Conservation (phyloP, 768 basidiomycete species). For the Lactifluus subvellereus region DNA sequence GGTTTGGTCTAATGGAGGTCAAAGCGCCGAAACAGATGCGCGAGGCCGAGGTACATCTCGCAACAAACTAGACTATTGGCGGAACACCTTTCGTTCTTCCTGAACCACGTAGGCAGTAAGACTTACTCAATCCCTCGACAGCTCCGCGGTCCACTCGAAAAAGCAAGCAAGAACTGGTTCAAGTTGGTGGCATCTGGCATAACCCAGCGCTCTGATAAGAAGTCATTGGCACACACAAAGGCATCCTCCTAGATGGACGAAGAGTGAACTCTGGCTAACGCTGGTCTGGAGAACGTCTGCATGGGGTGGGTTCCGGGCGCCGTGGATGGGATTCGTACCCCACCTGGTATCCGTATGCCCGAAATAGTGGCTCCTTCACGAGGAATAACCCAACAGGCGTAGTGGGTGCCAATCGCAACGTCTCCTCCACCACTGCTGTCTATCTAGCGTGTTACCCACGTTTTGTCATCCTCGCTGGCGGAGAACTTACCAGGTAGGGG, state of each 20-base stretch:
- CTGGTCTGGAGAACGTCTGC: background rate
- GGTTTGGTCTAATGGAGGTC: background rate
- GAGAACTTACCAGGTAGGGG: too few species aligned
- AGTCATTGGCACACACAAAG: background rate
- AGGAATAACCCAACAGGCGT: background rate
- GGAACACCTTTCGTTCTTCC: too few species aligned
- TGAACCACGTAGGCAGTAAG: too few species aligned
- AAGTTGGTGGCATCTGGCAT: background rate
- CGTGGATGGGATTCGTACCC: background rate
- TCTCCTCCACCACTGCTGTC: too few species aligned
- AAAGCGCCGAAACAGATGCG: constrained; percentile 9
- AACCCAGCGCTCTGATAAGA: background rate
- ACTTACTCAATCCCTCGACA: background rate
- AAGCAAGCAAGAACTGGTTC: constrained; percentile 1
- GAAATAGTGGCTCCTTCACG: background rate
- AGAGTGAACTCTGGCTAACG: background rate
- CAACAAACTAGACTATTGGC: too few species aligned
- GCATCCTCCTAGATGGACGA: background rate
- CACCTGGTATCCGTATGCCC: too few species aligned
- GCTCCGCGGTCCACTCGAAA: background rate
- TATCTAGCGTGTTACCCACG: too few species aligned
- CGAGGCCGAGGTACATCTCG: background rate
- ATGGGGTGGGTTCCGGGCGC: background rate
- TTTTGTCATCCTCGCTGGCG: too few species aligned
- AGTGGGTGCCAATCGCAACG: too few species aligned